Conservation (phyloP, 2,329 filamentous ascomycete genomes). For the Boeremia lycopersici region DNA sequence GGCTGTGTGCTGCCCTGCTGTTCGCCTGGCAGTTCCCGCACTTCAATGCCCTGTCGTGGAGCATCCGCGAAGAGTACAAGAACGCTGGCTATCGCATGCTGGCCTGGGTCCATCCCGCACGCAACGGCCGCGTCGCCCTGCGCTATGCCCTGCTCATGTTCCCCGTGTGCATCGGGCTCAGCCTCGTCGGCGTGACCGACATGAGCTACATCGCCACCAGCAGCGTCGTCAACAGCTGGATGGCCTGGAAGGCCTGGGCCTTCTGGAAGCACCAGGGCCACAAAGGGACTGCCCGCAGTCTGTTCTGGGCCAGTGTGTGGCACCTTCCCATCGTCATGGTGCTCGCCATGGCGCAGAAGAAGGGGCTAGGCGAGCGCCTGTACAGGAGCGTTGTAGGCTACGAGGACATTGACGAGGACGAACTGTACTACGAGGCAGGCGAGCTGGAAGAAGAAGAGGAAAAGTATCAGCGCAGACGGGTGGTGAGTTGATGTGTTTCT, state of each 20-base stretch:
- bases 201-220: slow-evolving; percentile 84
- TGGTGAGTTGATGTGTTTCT: neutral
- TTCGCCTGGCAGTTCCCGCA: slow-evolving; percentile 99
- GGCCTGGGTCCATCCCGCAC: slow-evolving; percentile 82
- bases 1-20: slow-evolving; percentile 82
- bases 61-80: slow-evolving; percentile 88
- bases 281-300: slow-evolving; percentile 76
- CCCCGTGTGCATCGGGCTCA: slow-evolving; percentile 82
- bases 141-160: slow-evolving; percentile 86
- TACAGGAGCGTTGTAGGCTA: slow-evolving; percentile 42
- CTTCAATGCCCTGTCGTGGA: slow-evolving; percentile 92
- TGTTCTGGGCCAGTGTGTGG: slow-evolving; percentile 99
- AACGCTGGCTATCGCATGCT: slow-evolving; percentile 73
- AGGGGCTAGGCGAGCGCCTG: slow-evolving; percentile 61
- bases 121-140: slow-evolving; percentile 85
- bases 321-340: slow-evolving; percentile 90
- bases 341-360: slow-evolving; percentile 89
- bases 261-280: slow-evolving; percentile 83
- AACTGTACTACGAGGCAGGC: slow-evolving; percentile 42
- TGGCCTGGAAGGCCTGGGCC: slow-evolving; percentile 75
- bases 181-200: slow-evolving; percentile 80
- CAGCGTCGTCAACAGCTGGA: slow-evolving; percentile 82
- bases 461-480: neutral
- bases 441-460: slow-evolving; percentile 35
- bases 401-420: slow-evolving; percentile 37